A percentile compares a stretch with the other conserved stretches of the same genome.
These are phyloP conservation scores for Cokeromyces recurvatus DNA, from an alignment of 371 early-diverging fungal species.

Conservation along the genomic window DNA sequence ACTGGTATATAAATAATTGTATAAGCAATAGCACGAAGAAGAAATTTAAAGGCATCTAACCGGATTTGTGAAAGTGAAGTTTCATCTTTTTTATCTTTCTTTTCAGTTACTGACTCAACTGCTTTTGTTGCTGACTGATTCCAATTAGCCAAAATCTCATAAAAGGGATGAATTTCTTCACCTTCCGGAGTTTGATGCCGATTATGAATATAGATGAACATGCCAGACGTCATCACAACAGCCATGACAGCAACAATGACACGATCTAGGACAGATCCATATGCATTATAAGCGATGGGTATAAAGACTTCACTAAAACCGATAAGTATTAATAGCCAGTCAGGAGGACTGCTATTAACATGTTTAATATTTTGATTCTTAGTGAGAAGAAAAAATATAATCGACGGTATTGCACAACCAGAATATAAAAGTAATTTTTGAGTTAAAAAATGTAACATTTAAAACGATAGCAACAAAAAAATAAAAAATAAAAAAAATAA, in stretches of 20 bases:
- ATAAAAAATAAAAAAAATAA: too few species aligned
- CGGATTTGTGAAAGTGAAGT: conserved; percentile 4
- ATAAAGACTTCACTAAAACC: conserved; percentile 2
- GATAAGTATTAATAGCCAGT: conserved; percentile 2
- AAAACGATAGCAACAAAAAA: too few species aligned
- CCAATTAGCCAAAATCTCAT: conserved; percentile 13
- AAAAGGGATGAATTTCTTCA: neutral
- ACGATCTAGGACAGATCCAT: conserved; percentile 6
- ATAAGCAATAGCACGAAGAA: conserved; percentile 2
- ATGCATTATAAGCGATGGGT: conserved; percentile 3
- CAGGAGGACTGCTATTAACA: neutral
- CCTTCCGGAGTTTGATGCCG: conserved; percentile 11
- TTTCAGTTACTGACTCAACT: neutral
- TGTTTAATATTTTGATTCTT: neutral
- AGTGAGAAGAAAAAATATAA: conserved; percentile 7
- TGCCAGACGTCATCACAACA: conserved; percentile 19
- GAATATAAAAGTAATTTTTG: conserved; percentile 4
- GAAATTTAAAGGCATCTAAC: conserved; percentile 9
- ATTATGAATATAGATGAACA: conserved; percentile 17
- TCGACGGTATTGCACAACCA: conserved; percentile 8
- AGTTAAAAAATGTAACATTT: conserved; percentile 1
- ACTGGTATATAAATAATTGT: conserved; percentile 13
- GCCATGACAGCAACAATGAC: conserved; percentile 16
- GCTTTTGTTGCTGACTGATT: conserved; percentile 19
- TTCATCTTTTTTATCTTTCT: neutral